Percentiles rank a stretch among this genome's conserved stretches.
phyloP scores from a whole-genome alignment of 345 rosid genomes.

The Mercurialis annua region DNA sequence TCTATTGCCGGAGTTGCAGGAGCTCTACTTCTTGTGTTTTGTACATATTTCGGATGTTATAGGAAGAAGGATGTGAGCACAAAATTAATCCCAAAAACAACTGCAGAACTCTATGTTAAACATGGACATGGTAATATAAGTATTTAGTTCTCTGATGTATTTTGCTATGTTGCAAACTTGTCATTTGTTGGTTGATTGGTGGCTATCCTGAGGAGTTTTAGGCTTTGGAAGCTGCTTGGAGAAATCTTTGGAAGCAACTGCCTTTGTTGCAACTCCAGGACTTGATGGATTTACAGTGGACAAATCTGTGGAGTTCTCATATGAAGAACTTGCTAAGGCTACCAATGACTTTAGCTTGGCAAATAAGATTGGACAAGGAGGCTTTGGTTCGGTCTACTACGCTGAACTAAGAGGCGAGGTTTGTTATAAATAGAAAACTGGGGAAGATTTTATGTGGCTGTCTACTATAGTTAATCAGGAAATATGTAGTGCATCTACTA shows the following conservation, averaged over 20 bases:
- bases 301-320: constrained; percentile 79
- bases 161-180: background rate
- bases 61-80: constrained; percentile 26
- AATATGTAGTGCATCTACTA: too few species aligned
- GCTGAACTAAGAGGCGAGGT: constrained; percentile 98
- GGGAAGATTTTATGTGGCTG: background rate
- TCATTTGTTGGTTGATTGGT: background rate
- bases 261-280: constrained; percentile 33
- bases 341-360: constrained; percentile 80
- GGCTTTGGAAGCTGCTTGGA: constrained; percentile 16
- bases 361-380: constrained; percentile 88
- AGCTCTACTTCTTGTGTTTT: constrained; percentile 17
- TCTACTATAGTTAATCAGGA: too few species aligned
- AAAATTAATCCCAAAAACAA: constrained; percentile 21
- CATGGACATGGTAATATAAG: constrained; percentile 20
- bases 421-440: constrained; percentile 10
- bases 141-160: background rate
- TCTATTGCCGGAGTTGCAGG: constrained; percentile 34
- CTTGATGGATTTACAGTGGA: constrained; percentile 66
- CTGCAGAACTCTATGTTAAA: constrained; percentile 20
- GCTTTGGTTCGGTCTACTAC: constrained; percentile 84
- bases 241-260: constrained; percentile 25
- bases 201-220: constrained; percentile 2
- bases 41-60: constrained; percentile 23
- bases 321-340: constrained; percentile 85